Evolutionary conservation across 2,329 filamentous ascomycete species (phyloP).

Genomic region (Aspergillus phoenicis): DNA sequence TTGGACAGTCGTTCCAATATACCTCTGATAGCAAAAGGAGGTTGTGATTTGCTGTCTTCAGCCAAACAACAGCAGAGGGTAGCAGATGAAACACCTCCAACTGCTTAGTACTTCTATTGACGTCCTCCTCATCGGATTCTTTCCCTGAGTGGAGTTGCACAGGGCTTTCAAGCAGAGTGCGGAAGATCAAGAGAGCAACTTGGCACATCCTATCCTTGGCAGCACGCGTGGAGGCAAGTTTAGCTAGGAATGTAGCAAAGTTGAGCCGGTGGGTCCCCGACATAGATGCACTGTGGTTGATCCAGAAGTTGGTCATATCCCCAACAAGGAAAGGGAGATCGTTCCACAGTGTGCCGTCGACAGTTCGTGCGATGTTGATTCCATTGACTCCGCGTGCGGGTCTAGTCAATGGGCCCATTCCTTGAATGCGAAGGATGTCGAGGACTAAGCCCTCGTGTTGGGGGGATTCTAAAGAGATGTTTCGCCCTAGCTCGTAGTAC

Average conservation of each 20-base stretch:
- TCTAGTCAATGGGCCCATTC: slow-evolving; percentile 21
- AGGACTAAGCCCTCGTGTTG: slow-evolving; percentile 28
- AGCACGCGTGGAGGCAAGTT: slow-evolving; percentile 27
- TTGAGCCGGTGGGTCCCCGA: slow-evolving; percentile 22
- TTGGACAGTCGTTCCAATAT: slow-evolving; percentile 25
- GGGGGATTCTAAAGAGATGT: slow-evolving; percentile 18
- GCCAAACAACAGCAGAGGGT: slow-evolving; percentile 23
- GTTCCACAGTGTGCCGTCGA: slow-evolving; percentile 27
- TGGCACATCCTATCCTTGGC: slow-evolving; percentile 25
- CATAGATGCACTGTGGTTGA: slow-evolving; percentile 21
- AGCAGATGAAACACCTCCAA: slow-evolving; percentile 18
- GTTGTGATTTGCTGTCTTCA: slow-evolving; percentile 21
- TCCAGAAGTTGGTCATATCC: slow-evolving; percentile 28
- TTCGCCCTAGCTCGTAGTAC: slow-evolving; percentile 24
- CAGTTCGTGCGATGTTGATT: slow-evolving; percentile 28
- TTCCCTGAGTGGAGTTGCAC: slow-evolving; percentile 18
- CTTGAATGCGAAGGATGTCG: slow-evolving; percentile 28
- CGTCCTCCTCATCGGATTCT: slow-evolving; percentile 22
- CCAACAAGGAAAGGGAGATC: slow-evolving; percentile 26
- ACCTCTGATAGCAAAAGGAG: slow-evolving; percentile 25
- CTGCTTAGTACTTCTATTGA: slow-evolving; percentile 8
- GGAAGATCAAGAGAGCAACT: slow-evolving; percentile 24
- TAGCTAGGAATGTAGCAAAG: slow-evolving; percentile 26
- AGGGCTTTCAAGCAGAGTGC: slow-evolving; percentile 19
- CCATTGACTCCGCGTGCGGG: slow-evolving; percentile 16